Evolutionary conservation across 805 yeast species (phyloP).

Genomic region (Saccharomycopsis guyanensis): DNA sequence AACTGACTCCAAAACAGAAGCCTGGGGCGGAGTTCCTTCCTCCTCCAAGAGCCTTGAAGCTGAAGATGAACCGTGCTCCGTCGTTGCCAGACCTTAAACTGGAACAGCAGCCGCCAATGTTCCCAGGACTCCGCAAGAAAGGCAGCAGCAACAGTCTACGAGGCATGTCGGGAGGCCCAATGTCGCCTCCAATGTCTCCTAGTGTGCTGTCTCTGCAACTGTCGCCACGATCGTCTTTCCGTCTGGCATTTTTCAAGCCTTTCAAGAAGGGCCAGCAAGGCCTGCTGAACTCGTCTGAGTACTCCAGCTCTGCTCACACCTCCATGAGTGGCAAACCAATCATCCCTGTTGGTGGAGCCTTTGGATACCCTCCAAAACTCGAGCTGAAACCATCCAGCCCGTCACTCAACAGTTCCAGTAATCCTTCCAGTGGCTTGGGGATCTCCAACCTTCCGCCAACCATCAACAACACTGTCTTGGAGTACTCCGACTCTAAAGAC

Average conservation of each 20-base stretch:
- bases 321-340: background rate
- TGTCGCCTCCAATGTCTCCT: background rate
- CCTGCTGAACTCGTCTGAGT: background rate
- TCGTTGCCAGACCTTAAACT: background rate
- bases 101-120: background rate
- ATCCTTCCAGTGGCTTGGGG: background rate
- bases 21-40: background rate
- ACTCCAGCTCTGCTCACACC: background rate
- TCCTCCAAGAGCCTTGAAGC: background rate
- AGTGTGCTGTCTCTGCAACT: no score
- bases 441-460: background rate
- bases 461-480: background rate
- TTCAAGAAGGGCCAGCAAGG: conserved; percentile 10
- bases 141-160: background rate
- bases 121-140: background rate
- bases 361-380: no score
- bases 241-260: conserved; percentile 15
- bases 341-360: no score
- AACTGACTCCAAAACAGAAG: background rate
- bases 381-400: no score
- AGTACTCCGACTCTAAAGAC: background rate
- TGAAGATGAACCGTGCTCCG: background rate
- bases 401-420: no score
- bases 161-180: background rate
- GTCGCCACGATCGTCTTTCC: conserved; percentile 8